Conservation (phyloP, 805 yeast genomes). For the Cephaloascus fragrans region DNA sequence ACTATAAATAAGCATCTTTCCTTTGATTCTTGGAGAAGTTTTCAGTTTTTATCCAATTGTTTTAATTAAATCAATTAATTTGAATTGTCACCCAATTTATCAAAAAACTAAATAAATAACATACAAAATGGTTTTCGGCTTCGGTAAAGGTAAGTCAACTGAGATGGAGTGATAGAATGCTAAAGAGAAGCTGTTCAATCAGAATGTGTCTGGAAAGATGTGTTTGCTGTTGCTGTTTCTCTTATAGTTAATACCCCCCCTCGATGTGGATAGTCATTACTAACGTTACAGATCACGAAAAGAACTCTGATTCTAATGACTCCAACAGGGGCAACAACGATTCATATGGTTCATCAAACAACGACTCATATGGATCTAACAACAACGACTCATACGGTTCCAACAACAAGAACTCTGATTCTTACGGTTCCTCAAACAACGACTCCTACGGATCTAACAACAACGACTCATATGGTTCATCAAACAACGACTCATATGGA, state of each 20-base stretch:
- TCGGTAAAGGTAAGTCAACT: constrained; percentile 1
- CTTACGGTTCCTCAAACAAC: constrained; percentile 11
- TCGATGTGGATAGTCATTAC: too few relatives aligned
- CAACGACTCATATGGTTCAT: constrained; percentile 6
- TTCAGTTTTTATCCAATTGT: too few relatives aligned
- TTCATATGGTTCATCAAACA: constrained; percentile 4
- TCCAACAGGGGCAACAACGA: neutral
- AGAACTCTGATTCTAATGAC: neutral
- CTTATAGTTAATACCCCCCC: too few relatives aligned
- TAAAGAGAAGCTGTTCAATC: too few relatives aligned
- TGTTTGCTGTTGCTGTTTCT: neutral
- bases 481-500: constrained; percentile 11
- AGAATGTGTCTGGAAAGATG: too few relatives aligned
- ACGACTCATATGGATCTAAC: constrained; percentile 10
- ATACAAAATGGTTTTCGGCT: constrained; percentile 1
- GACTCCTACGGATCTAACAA: constrained; percentile 15
- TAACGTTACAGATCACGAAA: neutral
- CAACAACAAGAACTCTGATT: constrained; percentile 2
- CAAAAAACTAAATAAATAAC: too few relatives aligned
- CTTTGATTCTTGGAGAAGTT: too few relatives aligned
- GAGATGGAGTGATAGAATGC: neutral
- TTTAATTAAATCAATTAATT: too few relatives aligned
- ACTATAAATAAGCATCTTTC: too few relatives aligned
- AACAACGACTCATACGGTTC: constrained; percentile 16
- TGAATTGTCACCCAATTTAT: too few relatives aligned